Conservation (phyloP, 768 basidiomycete species). For the Chalciporus pseudorubinellus region DNA sequence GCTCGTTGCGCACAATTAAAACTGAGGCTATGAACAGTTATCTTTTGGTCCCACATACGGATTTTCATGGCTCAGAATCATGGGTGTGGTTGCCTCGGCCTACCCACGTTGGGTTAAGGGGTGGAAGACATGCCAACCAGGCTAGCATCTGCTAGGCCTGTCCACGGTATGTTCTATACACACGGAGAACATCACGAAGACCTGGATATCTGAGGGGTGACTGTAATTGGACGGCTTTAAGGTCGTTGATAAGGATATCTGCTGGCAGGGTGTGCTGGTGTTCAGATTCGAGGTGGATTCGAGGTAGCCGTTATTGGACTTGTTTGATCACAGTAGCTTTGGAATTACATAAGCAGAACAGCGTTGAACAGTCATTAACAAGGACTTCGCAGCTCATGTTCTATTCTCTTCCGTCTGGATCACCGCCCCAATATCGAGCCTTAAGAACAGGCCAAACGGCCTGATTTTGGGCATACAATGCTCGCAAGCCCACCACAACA, state of each 20-base stretch:
- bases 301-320: too few relatives aligned
- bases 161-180: too few relatives aligned
- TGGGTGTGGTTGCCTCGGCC: too few relatives aligned
- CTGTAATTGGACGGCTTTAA: too few relatives aligned
- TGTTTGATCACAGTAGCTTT: too few relatives aligned
- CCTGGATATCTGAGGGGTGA: slow-evolving; percentile 8
- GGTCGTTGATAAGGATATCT: too few relatives aligned
- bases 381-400: slow-evolving; percentile 26
- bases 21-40: too few relatives aligned
- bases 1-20: not conserved
- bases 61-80: too few relatives aligned
- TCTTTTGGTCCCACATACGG: not conserved
- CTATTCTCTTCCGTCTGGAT: slow-evolving; percentile 14
- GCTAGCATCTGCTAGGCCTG: too few relatives aligned
- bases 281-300: too few relatives aligned
- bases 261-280: too few relatives aligned
- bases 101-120: too few relatives aligned
- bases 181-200: slow-evolving; percentile 24
- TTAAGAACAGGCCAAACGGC: slow-evolving; percentile 30
- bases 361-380: slow-evolving; percentile 26
- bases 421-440: slow-evolving; percentile 26
- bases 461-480: slow-evolving; percentile 21
- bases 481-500: slow-evolving; percentile 21
- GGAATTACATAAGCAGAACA: slow-evolving; percentile 24
- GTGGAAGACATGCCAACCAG: slow-evolving; percentile 35